Percentiles rank a stretch among this genome's conserved stretches.
These are phyloP conservation scores for Cinnamomum chago DNA, from an alignment of 164 flowering plant genomes.

Conservation along the genomic window DNA sequence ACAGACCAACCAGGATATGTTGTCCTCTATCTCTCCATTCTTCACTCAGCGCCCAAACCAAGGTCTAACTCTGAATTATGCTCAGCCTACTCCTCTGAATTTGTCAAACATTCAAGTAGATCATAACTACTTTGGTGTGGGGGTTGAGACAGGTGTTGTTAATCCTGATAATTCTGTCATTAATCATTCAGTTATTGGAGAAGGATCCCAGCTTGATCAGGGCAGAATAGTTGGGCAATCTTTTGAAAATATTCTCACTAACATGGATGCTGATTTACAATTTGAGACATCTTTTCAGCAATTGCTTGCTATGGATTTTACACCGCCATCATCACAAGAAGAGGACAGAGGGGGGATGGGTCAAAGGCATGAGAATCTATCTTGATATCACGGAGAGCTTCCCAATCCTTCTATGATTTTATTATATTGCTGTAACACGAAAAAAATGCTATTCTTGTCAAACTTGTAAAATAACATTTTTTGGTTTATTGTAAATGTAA, in stretches of 20 bases:
- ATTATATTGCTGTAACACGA: too few relatives aligned
- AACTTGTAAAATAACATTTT: too few relatives aligned
- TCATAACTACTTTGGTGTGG: conserved; percentile 23
- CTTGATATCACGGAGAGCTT: conserved; percentile 38
- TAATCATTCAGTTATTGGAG: neutral
- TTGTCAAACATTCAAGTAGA: conserved; percentile 28
- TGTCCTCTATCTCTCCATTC: conserved; percentile 19
- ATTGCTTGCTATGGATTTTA: neutral
- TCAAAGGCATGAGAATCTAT: conserved; percentile 35
- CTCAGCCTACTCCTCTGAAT: conserved; percentile 14
- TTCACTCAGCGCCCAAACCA: conserved; percentile 18
- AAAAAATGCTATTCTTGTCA: too few relatives aligned
- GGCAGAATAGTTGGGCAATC: neutral
- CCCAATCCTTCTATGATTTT: too few relatives aligned
- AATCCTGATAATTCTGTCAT: conserved; percentile 25
- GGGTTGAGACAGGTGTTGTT: conserved; percentile 29
- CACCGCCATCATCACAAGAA: conserved; percentile 16
- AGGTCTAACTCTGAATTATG: conserved; percentile 18
- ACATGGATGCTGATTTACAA: conserved; percentile 19
- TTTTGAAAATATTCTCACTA: neutral
- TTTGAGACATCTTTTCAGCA: conserved; percentile 41
- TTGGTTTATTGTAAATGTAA: too few relatives aligned
- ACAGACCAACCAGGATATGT: conserved; percentile 24
- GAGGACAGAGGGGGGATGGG: conserved; percentile 12
- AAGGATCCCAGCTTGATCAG: neutral